These are phyloP conservation scores for Collybia nuda DNA, from an alignment of 768 basidiomycete genomes.

Conservation along the genomic window DNA sequence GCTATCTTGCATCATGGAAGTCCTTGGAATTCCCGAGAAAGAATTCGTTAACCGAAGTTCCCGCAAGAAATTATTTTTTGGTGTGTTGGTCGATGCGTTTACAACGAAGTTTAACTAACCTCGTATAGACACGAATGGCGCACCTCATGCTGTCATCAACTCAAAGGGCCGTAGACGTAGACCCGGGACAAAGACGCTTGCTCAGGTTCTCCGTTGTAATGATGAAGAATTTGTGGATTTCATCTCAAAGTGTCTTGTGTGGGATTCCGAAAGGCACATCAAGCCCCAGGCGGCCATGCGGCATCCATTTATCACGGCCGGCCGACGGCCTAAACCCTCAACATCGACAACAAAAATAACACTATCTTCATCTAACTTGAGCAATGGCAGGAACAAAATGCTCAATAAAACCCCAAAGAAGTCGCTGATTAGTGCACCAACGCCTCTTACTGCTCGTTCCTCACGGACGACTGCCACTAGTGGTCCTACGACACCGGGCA, in stretches of 20 bases:
- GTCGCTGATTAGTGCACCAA: conserved; percentile 86
- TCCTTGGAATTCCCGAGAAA: conserved; percentile 93
- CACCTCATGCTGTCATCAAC: conserved; percentile 91
- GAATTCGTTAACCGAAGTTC: conserved; percentile 93
- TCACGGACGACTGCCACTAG: conserved; percentile 53
- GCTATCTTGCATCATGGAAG: conserved; percentile 98
- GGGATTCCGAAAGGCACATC: conserved; percentile 96
- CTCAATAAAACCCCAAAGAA: conserved; percentile 79
- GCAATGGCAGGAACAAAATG: conserved; percentile 53
- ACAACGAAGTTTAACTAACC: not conserved
- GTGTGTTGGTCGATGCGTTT: conserved; percentile 41
- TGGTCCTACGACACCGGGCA: conserved; percentile 58
- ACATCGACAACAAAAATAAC: conserved; percentile 53
- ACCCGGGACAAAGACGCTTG: conserved; percentile 88
- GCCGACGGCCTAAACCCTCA: conserved; percentile 52
- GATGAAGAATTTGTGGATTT: conserved; percentile 98
- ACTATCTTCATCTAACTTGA: conserved; percentile 56
- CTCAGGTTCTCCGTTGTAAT: conserved; percentile 86
- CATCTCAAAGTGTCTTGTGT: conserved; percentile 93
- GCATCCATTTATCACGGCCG: conserved; percentile 82
- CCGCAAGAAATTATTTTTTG: conserved; percentile 94
- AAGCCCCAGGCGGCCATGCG: conserved; percentile 92
- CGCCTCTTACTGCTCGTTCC: conserved; percentile 79
- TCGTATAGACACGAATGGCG: conserved; percentile 81
- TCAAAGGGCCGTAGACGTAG: conserved; percentile 93